Base-by-base conservation (phyloP, 352 stramenopile genomes). In the Pythium folliculosum region DNA sequence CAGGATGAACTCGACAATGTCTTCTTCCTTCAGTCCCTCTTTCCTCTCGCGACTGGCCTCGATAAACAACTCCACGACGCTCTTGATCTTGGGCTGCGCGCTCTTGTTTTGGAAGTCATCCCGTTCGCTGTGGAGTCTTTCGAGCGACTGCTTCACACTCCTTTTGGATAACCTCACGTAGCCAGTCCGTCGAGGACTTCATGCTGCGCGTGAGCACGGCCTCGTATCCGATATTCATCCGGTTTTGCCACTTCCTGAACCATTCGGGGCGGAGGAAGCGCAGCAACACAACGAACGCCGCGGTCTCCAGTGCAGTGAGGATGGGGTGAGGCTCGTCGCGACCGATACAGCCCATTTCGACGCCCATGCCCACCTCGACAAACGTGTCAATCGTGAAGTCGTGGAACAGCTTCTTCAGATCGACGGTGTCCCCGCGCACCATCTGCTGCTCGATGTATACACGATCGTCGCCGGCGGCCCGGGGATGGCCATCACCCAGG, bases 361-460 rank as follows among this genome's bases (percentile, higher is more conserved):
- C 50, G 1, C 78, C 79, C 25, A 89, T 77, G 10, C 70, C 71
- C 25, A 86, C 69, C 27, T 87, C 76, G 0, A 76, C 72, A 50
- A 88, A 87, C 21, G 77, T 77, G 53, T 86, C 76, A 19, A 87
- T 82, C 13, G 78, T 72, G 38, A 88, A 85, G 3, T 70, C 67
- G 27, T 77, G 72, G 54, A 84, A 83, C 16, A 76, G 35, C 27
- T 78, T 58, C 0, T 44, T 67, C 38, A 80, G 68, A 38, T 76
- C 55, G 0, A 65, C 32, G 0, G 8, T 3, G n/a, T 35, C 38
- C 1, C 51, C 44, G 2, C 27, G 27, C 27, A 5, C 27, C 3
- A 32, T 32, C 5, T 32, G 27, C 27, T 32, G 27, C 27, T 32
- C 27, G 27, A 32, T 5, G 27, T 32, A 5, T 5, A 32, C 3